Percentiles rank a stretch among this genome's conserved stretches.
Conservation (phyloP, 768 basidiomycete species). For the Calvatia gigantea region DNA sequence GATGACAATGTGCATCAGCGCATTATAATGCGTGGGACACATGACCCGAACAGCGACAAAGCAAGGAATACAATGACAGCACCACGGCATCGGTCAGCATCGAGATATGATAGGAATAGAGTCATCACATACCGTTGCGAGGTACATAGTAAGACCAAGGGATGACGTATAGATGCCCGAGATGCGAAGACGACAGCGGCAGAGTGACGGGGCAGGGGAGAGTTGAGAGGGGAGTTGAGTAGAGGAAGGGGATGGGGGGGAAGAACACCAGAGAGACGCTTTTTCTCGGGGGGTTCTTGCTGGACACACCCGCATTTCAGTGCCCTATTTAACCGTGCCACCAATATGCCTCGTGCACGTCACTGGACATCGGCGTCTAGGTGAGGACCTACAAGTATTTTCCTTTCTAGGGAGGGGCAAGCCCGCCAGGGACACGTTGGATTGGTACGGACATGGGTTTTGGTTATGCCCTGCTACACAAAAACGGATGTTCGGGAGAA, state of each 20-base stretch:
- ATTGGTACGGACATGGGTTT: conserved; percentile 14
- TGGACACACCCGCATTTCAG: neutral
- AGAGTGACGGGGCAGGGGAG: neutral
- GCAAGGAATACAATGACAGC: conserved; percentile 1
- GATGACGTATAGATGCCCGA: neutral
- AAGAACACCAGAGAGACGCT: neutral
- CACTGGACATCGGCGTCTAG: neutral
- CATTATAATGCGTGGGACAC: neutral
- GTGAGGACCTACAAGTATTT: conserved; percentile 4
- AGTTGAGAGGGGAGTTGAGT: neutral
- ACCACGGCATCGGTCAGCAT: neutral
- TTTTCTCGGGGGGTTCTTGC: neutral
- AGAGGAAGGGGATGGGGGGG: neutral
- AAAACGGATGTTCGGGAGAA: neutral
- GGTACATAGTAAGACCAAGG: neutral
- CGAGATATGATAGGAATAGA: neutral
- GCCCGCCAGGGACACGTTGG: neutral
- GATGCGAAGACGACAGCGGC: neutral
- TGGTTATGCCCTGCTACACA: neutral
- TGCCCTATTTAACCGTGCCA: conserved; percentile 1
- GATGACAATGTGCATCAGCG: neutral
- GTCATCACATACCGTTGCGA: neutral
- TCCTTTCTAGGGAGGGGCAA: conserved; percentile 1
- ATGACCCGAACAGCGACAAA: conserved; percentile 1
- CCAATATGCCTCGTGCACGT: neutral